A percentile compares a stretch with the other conserved stretches of the same genome.
Conservation (phyloP, 768 basidiomycete genomes). For the Artomyces pyxidatus region DNA sequence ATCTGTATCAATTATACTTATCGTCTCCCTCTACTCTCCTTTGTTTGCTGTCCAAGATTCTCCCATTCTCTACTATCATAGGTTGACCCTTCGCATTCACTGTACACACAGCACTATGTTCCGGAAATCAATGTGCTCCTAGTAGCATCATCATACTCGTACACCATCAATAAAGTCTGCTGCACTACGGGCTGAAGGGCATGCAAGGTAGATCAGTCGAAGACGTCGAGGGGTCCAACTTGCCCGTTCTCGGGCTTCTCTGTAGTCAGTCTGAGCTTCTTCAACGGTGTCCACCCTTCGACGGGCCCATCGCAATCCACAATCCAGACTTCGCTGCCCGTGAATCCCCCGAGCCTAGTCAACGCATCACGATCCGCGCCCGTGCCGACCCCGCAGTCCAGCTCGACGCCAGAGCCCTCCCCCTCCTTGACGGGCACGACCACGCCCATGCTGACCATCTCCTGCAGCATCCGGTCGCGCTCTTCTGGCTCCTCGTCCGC, state of each 20-base stretch:
- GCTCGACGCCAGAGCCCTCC: conserved; percentile 20
- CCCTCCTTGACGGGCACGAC: conserved; percentile 20
- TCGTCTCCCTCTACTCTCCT: too few relatives aligned
- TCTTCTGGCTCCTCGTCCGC: conserved; percentile 54
- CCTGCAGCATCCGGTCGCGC: conserved; percentile 39
- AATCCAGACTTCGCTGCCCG: conserved; percentile 48
- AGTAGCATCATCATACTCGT: too few relatives aligned
- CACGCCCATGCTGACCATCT: conserved; percentile 30
- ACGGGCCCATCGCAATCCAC: conserved; percentile 54
- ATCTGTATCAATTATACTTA: too few relatives aligned
- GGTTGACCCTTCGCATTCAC: too few relatives aligned
- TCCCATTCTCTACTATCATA: too few relatives aligned
- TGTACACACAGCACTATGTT: too few relatives aligned
- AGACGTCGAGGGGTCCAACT: background rate
- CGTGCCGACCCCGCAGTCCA: conserved; percentile 25
- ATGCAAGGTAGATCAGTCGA: background rate
- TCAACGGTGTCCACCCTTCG: conserved; percentile 45
- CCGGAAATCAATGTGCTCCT: too few relatives aligned
- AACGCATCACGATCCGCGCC: conserved; percentile 27
- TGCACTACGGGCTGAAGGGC: too few relatives aligned
- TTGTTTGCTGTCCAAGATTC: too few relatives aligned
- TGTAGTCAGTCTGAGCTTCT: conserved; percentile 23
- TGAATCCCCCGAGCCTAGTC: conserved; percentile 25
- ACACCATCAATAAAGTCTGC: too few relatives aligned
- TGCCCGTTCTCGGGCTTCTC: background rate